Conservation (phyloP, 768 basidiomycete species). For the Kwoniella sp. region DNA sequence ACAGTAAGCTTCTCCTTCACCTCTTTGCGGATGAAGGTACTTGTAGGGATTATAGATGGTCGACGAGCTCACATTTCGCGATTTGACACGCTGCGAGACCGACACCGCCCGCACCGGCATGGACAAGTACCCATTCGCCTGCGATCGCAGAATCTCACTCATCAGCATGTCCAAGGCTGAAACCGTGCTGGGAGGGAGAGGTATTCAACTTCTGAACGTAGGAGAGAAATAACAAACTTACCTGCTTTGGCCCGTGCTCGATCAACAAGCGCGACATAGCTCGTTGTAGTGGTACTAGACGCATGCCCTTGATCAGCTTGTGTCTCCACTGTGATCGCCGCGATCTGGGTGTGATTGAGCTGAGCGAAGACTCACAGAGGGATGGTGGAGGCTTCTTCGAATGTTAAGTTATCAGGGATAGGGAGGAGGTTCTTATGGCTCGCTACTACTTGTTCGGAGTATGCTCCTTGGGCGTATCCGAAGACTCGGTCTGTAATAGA, state of each 20-base stretch:
- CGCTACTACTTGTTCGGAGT: constrained; percentile 72
- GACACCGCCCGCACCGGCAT: constrained; percentile 94
- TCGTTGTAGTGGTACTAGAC: constrained; percentile 67
- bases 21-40: too few relatives aligned
- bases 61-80: constrained; percentile 83
- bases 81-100: constrained; percentile 89
- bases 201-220: too few relatives aligned
- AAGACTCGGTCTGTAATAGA: constrained; percentile 70
- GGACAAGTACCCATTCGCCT: constrained; percentile 91
- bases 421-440: constrained; percentile 62
- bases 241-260: constrained; percentile 78
- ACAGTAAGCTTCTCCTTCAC: too few relatives aligned
- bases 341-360: background rate
- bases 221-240: too few relatives aligned
- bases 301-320: background rate
- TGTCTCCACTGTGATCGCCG: constrained; percentile 19
- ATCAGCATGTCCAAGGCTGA: too few relatives aligned
- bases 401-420: constrained; percentile 74
- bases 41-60: too few relatives aligned
- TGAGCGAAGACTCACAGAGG: constrained; percentile 60
- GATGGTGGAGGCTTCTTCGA: constrained; percentile 83
- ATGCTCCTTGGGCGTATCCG: constrained; percentile 76
- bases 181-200: too few relatives aligned
- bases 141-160: background rate
- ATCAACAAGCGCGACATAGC: constrained; percentile 86